Evolutionary conservation across 495 filamentous ascomycete genomes (phyloP), one percentile per base, ranked within the genome.

Genomic region (Glonium stellatum): DNA sequence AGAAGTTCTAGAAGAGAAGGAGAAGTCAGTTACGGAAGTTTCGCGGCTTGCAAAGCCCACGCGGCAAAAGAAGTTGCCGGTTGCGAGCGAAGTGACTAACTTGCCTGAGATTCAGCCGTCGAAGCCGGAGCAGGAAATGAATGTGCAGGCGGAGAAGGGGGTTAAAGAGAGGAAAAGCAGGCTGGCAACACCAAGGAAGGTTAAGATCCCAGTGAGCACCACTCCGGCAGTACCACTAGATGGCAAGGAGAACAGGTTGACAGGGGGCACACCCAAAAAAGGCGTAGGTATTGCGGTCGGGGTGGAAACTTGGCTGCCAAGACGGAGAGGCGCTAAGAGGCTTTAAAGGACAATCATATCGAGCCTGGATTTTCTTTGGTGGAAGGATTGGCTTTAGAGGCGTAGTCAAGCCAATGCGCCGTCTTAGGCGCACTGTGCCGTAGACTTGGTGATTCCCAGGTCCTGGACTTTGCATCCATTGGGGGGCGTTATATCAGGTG

Each of bases 211-310:
- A 15, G 31, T 49, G 12, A 46, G 15, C 36, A 13, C 54, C 1
- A 47, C 51, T 1, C 25, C 57, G 13, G 19, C 15, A 15, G 54
- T 60, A 25, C 50, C 53, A 9, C 25, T 21, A 18, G 65, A 63
- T 12, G 64, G 65, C 2, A 64, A 67, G 36, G 65, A 67, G 35
- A 64, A 67, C 39, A 52, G 54, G 34, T 57, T 63, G 44, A 41
- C 25, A 13, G 21, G 31, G 0, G 42, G 53, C 19, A 25, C 58
- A 10, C 61, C 61, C 15, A 67, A 67, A 61, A 63, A 63, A 34
- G 42, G 52, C 9, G 52, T 63, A 2, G 25, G 50, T 25, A 35
- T 60, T 44, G 37, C 23, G 39, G 49, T 31, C n/a, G 62, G 27
- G 31, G 53, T 47, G 37, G 65, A 64, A 49, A 55, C 42, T 1